Evolutionary conservation across 805 yeast genomes (phyloP), one percentile per base, ranked within the genome.

Genomic region (Yamadazyma endophytica): DNA sequence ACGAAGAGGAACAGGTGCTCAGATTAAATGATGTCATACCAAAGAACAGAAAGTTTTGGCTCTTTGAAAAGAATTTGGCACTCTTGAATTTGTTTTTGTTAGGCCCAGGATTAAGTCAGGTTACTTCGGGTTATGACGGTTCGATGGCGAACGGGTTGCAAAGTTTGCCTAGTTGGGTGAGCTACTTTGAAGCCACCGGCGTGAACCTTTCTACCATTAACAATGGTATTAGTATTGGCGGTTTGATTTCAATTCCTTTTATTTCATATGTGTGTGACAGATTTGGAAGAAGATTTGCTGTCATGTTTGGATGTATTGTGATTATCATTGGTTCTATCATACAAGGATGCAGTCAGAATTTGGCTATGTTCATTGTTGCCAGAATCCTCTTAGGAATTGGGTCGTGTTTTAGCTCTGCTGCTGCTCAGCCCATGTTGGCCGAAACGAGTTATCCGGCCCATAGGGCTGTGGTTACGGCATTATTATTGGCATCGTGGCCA

Each of bases 361-460:
- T 24, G 17, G 28, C 22, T 3, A 17, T 33, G 29, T 28, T 33
- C 18, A 17, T 27, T 16, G 36, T 47, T 12, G 49, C 69, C 0
- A 61, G 80, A 56, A 46, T 74, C 26, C 37, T 74, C 21, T 44
- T 73, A 31, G 79, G 79, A 39, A 40, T 61, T 24, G 78, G 77
- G 16, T 15, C 37, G 23, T 59, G 61, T 40, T 34, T 67, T 27
- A 60, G 69, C 5, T 51, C 54, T 18, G 64, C 64, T 24, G 56
- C 70, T 5, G 53, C 71, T 13, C 74, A 77, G 6, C 37, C 73
- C 7, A 52, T 70, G 44, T 56, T 71, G 23, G 58, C 76, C 4
- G 79, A 74, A 41, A 37, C 70, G 13, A 51, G 75, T 2, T 72
- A 58, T 41, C 78, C 78, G 14, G 43, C 49, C 9, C 67, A 61